Percentiles rank a stretch among this genome's conserved stretches.
Conservation (phyloP, 805 yeast genomes). For the Blastobotrys mokoenaii region DNA sequence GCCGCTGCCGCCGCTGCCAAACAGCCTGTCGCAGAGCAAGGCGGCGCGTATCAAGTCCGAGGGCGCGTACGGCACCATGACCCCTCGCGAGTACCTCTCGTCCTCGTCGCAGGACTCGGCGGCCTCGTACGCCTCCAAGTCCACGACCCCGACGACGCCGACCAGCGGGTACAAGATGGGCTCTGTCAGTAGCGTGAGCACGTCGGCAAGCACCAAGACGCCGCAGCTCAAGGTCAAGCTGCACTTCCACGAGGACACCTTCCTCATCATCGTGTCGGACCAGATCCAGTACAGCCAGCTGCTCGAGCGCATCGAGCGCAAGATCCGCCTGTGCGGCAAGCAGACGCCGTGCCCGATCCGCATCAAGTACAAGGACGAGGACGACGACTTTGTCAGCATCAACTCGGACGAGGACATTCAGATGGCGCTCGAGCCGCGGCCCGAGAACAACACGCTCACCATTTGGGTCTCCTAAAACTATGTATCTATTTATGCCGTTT, state of each 20-base stretch:
- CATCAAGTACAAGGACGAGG: slow-evolving; percentile 85
- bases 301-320: slow-evolving; percentile 48
- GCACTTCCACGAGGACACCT: slow-evolving; percentile 33
- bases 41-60: slow-evolving; percentile 15
- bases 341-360: slow-evolving; percentile 36
- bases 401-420: slow-evolving; percentile 82
- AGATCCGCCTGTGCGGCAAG: slow-evolving; percentile 46
- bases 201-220: slow-evolving; percentile 20
- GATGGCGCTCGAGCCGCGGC: slow-evolving; percentile 56
- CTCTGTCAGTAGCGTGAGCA: no score
- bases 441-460: slow-evolving; percentile 11
- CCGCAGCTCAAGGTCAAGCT: slow-evolving; percentile 28
- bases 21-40: neutral
- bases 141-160: slow-evolving; percentile 1
- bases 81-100: no score
- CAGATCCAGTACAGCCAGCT: slow-evolving; percentile 45
- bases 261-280: slow-evolving; percentile 56
- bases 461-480: slow-evolving; percentile 17
- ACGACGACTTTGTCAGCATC: slow-evolving; percentile 84
- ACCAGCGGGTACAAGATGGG: slow-evolving; percentile 24
- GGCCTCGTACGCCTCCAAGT: neutral
- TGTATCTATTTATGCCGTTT: neutral
- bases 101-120: slow-evolving; percentile 3
- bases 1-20: slow-evolving; percentile 10
- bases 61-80: slow-evolving; percentile 4